Base-by-base conservation (phyloP, 305 asterid genomes). In the Fraxinus floribunda region DNA sequence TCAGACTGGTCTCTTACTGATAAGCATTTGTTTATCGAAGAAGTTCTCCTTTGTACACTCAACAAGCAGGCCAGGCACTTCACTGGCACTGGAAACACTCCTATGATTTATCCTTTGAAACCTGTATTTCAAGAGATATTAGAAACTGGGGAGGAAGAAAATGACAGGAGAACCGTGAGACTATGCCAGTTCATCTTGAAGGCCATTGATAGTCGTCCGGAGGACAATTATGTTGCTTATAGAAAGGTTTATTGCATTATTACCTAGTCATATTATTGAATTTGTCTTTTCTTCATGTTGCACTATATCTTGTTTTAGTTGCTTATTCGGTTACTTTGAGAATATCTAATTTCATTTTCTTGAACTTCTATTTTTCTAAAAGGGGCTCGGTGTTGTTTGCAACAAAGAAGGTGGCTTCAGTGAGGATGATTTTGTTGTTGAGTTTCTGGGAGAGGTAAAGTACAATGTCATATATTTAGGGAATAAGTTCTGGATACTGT, bases 381-480 rank as follows among this genome's bases (percentile, higher is more conserved):
- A 97, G 99, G 99, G 99, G 76, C 99, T 97, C 86, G 99, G 99
- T 84, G 99, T 97, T 86, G 97, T 97, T 85, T 97, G 99, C 94
- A 90, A 94, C 86, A 97, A 90, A 90, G 92, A 97, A 91, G 95
- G 94, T 83, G 99, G 99, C 85, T 97, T 97, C 81, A 80, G 86
- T 78, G 92, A 93, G 82, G 99, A 97, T 57, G 99, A 97, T 87
- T 97, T 97, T 87, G 97, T 97, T 73, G 99, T 97, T 75, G 98
- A 97, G 88, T 97, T 97, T 89, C 84, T 97, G 78, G 99, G 99
- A 84, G 99, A 97, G 99, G 99, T 97, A 88, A 32, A 88, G 38
- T 26, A 60, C 36, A 78, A 39, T 70, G 75, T 32, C 36, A 1
- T 68, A 15, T 26, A 66, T 66, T 39, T 70, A 26, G 46, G n/a